phyloP scores from a whole-genome alignment of 768 basidiomycete genomes.

The Boletus edulis region DNA sequence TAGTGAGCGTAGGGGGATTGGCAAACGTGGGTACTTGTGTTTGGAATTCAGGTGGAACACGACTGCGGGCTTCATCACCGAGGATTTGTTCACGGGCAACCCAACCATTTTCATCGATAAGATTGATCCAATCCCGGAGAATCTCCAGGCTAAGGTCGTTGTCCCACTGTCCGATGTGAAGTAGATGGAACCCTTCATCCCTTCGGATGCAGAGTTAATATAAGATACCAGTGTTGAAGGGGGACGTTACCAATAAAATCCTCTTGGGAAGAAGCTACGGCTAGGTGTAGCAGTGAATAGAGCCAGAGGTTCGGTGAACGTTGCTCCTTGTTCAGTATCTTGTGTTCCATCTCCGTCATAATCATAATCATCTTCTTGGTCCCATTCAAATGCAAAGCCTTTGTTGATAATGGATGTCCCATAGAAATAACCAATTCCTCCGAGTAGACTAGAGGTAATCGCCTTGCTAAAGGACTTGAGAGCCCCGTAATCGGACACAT shows the following conservation, averaged over 20 bases:
- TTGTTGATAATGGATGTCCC: slow-evolving; percentile 85
- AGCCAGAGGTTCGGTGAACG: slow-evolving; percentile 68
- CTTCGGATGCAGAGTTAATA: slow-evolving; percentile 35
- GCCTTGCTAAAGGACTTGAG: slow-evolving; percentile 79
- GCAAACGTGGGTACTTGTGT: slow-evolving; percentile 93
- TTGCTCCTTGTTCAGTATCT: slow-evolving; percentile 49
- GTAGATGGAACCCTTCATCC: slow-evolving; percentile 97
- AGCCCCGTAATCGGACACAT: slow-evolving; percentile 42
- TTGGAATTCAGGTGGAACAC: slow-evolving; percentile 87
- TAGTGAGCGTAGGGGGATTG: slow-evolving; percentile 91
- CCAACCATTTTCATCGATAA: slow-evolving; percentile 95
- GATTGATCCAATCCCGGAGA: slow-evolving; percentile 81
- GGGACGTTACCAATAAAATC: slow-evolving; percentile 87
- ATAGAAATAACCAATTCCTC: slow-evolving; percentile 94
- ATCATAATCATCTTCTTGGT: slow-evolving; percentile 56
- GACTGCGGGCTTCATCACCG: slow-evolving; percentile 94
- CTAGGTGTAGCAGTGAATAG: slow-evolving; percentile 93
- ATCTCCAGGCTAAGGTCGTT: slow-evolving; percentile 90
- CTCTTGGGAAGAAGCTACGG: slow-evolving; percentile 94
- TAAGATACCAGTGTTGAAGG: not conserved
- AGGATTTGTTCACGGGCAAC: slow-evolving; percentile 95
- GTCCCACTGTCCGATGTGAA: slow-evolving; percentile 92
- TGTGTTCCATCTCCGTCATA: slow-evolving; percentile 39
- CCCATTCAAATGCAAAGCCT: slow-evolving; percentile 89
- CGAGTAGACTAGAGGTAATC: slow-evolving; percentile 87